Conservation (phyloP, 768 basidiomycete genomes). For the Auricularia sp. region DNA sequence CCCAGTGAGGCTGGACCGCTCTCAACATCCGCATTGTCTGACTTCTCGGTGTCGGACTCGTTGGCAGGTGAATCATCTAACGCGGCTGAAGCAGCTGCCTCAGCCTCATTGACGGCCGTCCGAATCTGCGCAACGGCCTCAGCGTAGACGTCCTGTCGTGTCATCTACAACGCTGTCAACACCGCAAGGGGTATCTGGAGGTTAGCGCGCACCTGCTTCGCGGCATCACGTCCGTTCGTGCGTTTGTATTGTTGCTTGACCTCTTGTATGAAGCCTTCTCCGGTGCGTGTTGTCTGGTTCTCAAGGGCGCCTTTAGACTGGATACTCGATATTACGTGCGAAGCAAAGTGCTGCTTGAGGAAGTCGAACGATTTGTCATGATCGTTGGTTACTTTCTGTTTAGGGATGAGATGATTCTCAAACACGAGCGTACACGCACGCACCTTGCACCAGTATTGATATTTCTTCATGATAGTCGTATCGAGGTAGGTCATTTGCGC, state of each 20-base stretch:
- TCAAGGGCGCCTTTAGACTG: conserved; percentile 19
- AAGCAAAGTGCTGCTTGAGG: conserved; percentile 20
- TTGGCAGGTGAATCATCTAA: too few relatives aligned
- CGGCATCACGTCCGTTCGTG: conserved; percentile 22
- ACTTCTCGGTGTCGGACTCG: background rate
- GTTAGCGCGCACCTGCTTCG: conserved; percentile 17
- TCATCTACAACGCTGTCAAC: background rate
- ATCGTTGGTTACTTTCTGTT: conserved; percentile 13
- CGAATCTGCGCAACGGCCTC: conserved; percentile 17
- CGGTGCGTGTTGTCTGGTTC: conserved; percentile 20
- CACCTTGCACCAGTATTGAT: background rate
- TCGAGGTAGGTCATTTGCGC: conserved; percentile 12
- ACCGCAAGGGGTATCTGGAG: background rate
- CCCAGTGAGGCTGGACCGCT: too few relatives aligned
- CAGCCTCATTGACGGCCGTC: conserved; percentile 18
- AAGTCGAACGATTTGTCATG: conserved; percentile 22
- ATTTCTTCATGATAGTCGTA: background rate
- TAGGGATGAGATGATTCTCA: background rate
- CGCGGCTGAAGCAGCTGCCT: conserved; percentile 4
- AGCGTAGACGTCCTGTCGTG: background rate
- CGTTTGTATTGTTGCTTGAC: conserved; percentile 19
- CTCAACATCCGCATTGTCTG: background rate
- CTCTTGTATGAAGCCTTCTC: conserved; percentile 26
- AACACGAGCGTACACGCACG: background rate
- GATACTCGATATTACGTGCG: conserved; percentile 19